Evolutionary conservation across 768 basidiomycete species (phyloP).

Genomic region (Cyclocybe aegerita): DNA sequence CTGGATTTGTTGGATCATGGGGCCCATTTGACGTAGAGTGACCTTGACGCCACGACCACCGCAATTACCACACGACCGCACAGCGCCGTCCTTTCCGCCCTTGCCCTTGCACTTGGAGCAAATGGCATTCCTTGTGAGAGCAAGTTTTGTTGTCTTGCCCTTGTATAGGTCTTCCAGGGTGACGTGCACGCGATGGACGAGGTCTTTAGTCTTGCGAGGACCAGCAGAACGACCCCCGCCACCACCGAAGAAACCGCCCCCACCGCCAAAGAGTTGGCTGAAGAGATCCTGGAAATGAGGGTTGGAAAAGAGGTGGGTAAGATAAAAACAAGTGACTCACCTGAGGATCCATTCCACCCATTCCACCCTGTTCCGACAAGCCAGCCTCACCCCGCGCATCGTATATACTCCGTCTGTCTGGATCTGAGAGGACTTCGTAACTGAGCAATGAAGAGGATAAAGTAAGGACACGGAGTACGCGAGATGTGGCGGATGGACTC

Average conservation of each 20-base stretch:
- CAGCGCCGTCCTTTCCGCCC: constrained; percentile 97
- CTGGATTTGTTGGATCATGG: constrained; percentile 99
- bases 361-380: constrained; percentile 79
- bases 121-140: constrained; percentile 92
- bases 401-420: constrained; percentile 78
- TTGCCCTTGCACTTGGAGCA: constrained; percentile 94
- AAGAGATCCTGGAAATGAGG: constrained; percentile 73
- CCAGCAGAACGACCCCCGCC: constrained; percentile 66
- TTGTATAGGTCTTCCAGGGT: constrained; percentile 99
- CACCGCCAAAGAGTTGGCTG: constrained; percentile 89
- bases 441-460: constrained; percentile 40
- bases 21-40: constrained; percentile 95
- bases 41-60: constrained; percentile 89
- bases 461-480: not conserved
- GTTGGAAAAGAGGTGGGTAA: constrained; percentile 6
- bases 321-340: constrained; percentile 35
- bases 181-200: constrained; percentile 94
- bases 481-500: constrained; percentile 33
- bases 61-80: constrained; percentile 75
- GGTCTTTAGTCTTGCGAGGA: constrained; percentile 94
- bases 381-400: constrained; percentile 94
- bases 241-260: constrained; percentile 79
- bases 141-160: constrained; percentile 97
- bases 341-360: constrained; percentile 97
- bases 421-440: constrained; percentile 91